Evolutionary conservation across 225 moss, liverwort and hornwort genomes (phyloP).

Genomic region (Bryoerythrophyllum caledonicum): DNA sequence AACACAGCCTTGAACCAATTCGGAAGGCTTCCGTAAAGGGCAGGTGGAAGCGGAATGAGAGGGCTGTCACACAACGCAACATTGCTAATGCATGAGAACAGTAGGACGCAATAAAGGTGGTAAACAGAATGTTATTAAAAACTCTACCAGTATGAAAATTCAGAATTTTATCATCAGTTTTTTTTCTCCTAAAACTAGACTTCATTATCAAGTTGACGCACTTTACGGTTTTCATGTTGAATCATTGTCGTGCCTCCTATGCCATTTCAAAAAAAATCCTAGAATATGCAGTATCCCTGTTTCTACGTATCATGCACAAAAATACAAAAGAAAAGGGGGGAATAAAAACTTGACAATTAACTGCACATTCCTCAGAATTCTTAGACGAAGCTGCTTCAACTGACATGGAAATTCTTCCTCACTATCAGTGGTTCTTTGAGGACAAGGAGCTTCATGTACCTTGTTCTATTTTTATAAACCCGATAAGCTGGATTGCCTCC

Average conservation of each 20-base stretch:
- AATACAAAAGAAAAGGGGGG: not conserved
- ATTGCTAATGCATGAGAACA: conserved; percentile 13
- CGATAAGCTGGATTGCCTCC: conserved; percentile 72
- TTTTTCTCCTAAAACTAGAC: too few relatives aligned
- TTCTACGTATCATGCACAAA: not conserved
- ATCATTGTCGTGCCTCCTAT: too few relatives aligned
- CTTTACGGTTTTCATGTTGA: too few relatives aligned
- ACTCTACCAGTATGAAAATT: too few relatives aligned
- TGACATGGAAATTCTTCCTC: not conserved
- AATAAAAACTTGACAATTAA: not conserved
- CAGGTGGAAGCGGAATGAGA: conserved; percentile 78
- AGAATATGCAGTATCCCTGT: too few relatives aligned
- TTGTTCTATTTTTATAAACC: conserved; percentile 73
- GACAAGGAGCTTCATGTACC: conserved; percentile 37
- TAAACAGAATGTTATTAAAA: too few relatives aligned
- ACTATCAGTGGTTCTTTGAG: not conserved
- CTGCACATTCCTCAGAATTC: not conserved
- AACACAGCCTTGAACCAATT: conserved; percentile 65
- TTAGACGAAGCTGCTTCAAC: conserved; percentile 2
- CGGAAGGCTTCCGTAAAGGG: conserved; percentile 70
- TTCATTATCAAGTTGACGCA: too few relatives aligned
- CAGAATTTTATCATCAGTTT: too few relatives aligned
- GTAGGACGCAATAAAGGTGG: not conserved
- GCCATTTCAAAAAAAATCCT: too few relatives aligned
- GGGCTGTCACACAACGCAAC: conserved; percentile 54